Evolutionary conservation across 768 basidiomycete species (phyloP).

Genomic region (Clathrus columnatus): DNA sequence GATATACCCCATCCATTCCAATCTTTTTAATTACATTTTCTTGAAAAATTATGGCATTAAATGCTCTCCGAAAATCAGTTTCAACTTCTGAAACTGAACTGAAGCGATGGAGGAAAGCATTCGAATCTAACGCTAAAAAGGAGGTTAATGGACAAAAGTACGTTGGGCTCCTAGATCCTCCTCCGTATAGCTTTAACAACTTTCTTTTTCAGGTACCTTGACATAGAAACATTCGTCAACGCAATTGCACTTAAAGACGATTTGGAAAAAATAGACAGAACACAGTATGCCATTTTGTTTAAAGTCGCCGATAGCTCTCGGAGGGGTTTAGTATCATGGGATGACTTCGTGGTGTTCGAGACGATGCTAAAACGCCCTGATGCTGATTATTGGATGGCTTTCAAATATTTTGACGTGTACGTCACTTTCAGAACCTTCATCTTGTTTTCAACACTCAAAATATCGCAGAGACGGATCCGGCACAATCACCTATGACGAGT

Average conservation of each 20-base stretch:
- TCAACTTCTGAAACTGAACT: slow-evolving; percentile 74
- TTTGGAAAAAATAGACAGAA: slow-evolving; percentile 75
- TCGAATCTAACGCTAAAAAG: slow-evolving; percentile 73
- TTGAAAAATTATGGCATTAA: slow-evolving; percentile 23
- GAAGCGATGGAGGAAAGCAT: slow-evolving; percentile 80
- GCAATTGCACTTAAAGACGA: slow-evolving; percentile 88
- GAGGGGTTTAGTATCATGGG: slow-evolving; percentile 79
- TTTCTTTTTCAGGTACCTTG: slow-evolving; percentile 64
- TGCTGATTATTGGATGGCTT: slow-evolving; percentile 95
- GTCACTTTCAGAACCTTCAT: slow-evolving; percentile 23
- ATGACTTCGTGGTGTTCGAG: slow-evolving; percentile 95
- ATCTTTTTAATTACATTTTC: neutral
- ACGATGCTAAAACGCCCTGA: slow-evolving; percentile 88
- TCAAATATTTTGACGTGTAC: slow-evolving; percentile 92
- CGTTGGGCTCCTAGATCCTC: slow-evolving; percentile 23
- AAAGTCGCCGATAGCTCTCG: slow-evolving; percentile 75
- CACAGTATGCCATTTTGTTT: slow-evolving; percentile 86
- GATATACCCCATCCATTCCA: neutral
- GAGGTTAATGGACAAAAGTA: slow-evolving; percentile 75
- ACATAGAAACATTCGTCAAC: slow-evolving; percentile 83
- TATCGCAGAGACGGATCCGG: slow-evolving; percentile 76
- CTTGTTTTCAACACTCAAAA: slow-evolving; percentile 4
- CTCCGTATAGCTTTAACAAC: slow-evolving; percentile 11
- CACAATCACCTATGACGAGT: slow-evolving; percentile 86
- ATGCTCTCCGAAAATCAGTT: slow-evolving; percentile 59